These are phyloP conservation scores for Xylaria sp. DNA, from an alignment of 2,329 filamentous ascomycete genomes.

Conservation along the genomic window DNA sequence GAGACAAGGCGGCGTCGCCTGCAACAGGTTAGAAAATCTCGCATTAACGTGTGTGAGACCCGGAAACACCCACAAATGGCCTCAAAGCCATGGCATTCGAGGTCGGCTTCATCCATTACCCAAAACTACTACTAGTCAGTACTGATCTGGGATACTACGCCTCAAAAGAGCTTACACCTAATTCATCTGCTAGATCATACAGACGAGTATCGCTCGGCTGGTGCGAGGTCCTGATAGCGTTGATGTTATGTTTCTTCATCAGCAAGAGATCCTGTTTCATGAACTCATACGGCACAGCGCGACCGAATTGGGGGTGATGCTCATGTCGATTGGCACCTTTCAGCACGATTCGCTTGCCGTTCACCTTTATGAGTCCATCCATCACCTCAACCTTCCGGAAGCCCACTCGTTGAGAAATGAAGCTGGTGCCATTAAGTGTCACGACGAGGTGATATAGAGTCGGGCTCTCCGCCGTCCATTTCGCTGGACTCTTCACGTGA, in stretches of 20 bases:
- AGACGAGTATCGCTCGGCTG: slow-evolving; percentile 64
- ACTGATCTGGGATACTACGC: not conserved
- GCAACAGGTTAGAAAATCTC: slow-evolving; percentile 23
- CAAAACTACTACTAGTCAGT: slow-evolving; percentile 57
- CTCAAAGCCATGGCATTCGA: slow-evolving; percentile 56
- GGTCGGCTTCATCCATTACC: slow-evolving; percentile 62
- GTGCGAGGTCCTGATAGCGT: slow-evolving; percentile 70
- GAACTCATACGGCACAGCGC: slow-evolving; percentile 65
- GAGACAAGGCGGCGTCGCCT: slow-evolving; percentile 49
- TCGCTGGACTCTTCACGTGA: slow-evolving; percentile 58
- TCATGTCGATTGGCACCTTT: slow-evolving; percentile 72
- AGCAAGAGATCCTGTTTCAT: slow-evolving; percentile 66
- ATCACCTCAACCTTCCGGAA: slow-evolving; percentile 70
- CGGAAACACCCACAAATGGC: slow-evolving; percentile 37
- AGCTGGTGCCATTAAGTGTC: slow-evolving; percentile 32
- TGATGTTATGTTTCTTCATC: slow-evolving; percentile 73
- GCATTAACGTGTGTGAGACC: not conserved
- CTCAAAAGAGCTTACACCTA: slow-evolving; percentile 52
- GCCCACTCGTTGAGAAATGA: slow-evolving; percentile 63
- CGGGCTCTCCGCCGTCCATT: slow-evolving; percentile 73
- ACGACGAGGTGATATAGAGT: slow-evolving; percentile 61
- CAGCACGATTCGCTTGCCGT: slow-evolving; percentile 67
- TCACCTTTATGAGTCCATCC: slow-evolving; percentile 66
- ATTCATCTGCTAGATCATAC: slow-evolving; percentile 65
- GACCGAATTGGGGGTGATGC: slow-evolving; percentile 66